These are phyloP conservation scores for Sanghuangporus baumii DNA, from an alignment of 1,284 basidiomycete genomes.

Conservation along the genomic window DNA sequence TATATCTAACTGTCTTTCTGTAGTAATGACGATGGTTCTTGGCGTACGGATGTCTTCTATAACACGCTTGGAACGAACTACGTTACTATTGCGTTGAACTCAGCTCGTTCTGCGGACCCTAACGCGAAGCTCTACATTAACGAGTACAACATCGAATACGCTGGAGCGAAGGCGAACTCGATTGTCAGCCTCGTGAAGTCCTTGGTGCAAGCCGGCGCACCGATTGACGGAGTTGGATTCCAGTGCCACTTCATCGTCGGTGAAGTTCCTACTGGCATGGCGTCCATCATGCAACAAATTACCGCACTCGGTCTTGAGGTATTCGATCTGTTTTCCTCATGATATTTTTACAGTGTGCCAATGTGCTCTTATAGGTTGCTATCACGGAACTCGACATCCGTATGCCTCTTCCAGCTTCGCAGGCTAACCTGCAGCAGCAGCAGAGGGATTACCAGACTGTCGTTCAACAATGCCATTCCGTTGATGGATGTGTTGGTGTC, in stretches of 20 bases:
- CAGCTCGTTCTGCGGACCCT: constrained; percentile 32
- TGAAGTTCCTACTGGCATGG: constrained; percentile 34
- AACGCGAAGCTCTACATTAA: constrained; percentile 32
- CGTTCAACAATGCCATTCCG: constrained; percentile 37
- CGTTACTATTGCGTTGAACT: constrained; percentile 31
- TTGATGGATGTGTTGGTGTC: constrained; percentile 39
- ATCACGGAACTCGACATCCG: constrained; percentile 52
- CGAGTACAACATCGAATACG: constrained; percentile 31
- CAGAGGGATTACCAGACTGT: constrained; percentile 42
- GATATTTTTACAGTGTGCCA: not conserved
- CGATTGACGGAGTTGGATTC: constrained; percentile 46
- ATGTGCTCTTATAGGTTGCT: constrained; percentile 24
- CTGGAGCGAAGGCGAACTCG: constrained; percentile 39
- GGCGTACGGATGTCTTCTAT: constrained; percentile 31
- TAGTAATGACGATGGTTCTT: constrained; percentile 33
- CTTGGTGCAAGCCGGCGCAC: constrained; percentile 36
- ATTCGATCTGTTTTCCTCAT: not conserved
- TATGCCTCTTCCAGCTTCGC: constrained; percentile 43
- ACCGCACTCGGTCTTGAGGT: constrained; percentile 47
- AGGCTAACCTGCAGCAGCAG: constrained; percentile 42
- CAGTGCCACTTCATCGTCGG: constrained; percentile 50
- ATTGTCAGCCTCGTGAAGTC: constrained; percentile 40
- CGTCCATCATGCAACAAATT: constrained; percentile 39
- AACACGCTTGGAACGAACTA: constrained; percentile 31
- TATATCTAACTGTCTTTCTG: not conserved